phyloP scores from a whole-genome alignment of 805 yeast genomes.

The Vanderwaltozyma yarrowii region DNA sequence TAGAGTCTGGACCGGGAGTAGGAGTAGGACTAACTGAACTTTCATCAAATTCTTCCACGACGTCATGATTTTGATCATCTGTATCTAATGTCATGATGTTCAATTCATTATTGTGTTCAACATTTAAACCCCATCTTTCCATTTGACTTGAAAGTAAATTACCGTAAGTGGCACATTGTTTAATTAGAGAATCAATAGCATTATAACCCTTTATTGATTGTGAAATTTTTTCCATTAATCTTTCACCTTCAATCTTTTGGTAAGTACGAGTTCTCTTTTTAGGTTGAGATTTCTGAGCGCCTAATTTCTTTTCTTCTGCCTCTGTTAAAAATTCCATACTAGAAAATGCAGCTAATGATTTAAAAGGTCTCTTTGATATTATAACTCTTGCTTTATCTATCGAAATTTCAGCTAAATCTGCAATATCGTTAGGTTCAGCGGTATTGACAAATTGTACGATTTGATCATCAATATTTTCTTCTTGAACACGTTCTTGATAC shows the following conservation, averaged over 20 bases:
- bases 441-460: conserved; percentile 69
- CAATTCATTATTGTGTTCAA: conserved; percentile 38
- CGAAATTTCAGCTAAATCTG: conserved; percentile 67
- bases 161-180: conserved; percentile 73
- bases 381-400: conserved; percentile 56
- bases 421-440: conserved; percentile 63
- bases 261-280: conserved; percentile 28
- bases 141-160: conserved; percentile 60
- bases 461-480: conserved; percentile 45
- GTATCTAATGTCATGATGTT: conserved; percentile 25
- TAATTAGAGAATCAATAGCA: conserved; percentile 89
- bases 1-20: conserved; percentile 1
- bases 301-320: conserved; percentile 19
- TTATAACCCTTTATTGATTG: conserved; percentile 75
- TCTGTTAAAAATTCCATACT: conserved; percentile 40
- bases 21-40: conserved; percentile 15
- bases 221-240: conserved; percentile 59
- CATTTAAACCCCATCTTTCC: conserved; percentile 78
- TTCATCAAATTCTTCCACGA: conserved; percentile 26
- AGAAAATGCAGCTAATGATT: conserved; percentile 47
- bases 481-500: conserved; percentile 19
- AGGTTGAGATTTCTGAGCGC: conserved; percentile 1
- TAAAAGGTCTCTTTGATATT: conserved; percentile 62
- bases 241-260: conserved; percentile 57
- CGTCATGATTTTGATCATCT: conserved; percentile 22